Evolutionary conservation across 192 early-diverging fungal species (phyloP).

Genomic region (Backusella circina): DNA sequence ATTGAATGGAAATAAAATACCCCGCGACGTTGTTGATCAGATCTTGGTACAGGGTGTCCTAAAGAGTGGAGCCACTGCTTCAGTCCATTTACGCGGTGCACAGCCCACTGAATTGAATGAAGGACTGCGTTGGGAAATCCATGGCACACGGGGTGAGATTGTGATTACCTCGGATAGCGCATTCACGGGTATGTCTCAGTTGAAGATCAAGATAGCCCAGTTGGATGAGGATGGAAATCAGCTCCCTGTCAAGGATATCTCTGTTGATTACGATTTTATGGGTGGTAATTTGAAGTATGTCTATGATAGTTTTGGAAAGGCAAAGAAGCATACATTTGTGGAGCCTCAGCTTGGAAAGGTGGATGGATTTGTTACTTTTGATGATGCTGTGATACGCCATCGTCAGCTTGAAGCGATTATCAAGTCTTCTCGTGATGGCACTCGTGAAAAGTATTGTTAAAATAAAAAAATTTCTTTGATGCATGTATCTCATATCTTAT

Average conservation of each 20-base stretch:
- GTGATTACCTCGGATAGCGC: neutral
- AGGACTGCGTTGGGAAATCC: neutral
- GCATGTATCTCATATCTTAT: too few relatives aligned
- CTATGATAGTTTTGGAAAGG: neutral
- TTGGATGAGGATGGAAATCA: neutral
- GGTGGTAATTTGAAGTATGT: neutral
- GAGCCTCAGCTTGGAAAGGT: neutral
- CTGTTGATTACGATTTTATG: neutral
- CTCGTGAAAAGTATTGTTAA: neutral
- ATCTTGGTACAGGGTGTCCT: neutral
- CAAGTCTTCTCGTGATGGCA: neutral
- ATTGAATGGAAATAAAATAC: neutral
- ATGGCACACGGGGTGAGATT: neutral
- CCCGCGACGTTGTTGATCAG: neutral
- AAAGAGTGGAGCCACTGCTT: neutral
- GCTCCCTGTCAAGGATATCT: neutral
- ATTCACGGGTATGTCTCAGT: neutral
- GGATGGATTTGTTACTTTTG: neutral
- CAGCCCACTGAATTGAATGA: neutral
- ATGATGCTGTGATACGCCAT: neutral
- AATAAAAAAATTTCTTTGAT: neutral
- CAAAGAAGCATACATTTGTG: neutral
- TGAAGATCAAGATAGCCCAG: neutral
- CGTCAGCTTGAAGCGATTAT: neutral
- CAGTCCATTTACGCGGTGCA: neutral